Conservation (phyloP, 176 grass and related monocot genomes). For the Aechmea fasciata region DNA sequence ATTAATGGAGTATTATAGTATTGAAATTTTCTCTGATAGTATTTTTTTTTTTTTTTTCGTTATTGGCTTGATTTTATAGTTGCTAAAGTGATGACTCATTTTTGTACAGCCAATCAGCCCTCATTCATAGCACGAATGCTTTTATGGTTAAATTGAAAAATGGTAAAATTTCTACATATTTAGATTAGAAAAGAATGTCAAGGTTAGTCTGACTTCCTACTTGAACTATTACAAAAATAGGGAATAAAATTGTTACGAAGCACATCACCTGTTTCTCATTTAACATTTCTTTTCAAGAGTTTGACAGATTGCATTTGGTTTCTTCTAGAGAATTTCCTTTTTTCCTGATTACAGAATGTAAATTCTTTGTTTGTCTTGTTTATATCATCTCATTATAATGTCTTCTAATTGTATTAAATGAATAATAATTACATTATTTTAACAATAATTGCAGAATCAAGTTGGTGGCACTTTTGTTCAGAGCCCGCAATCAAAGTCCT, state of each 20-base stretch:
- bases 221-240: not conserved
- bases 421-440: conserved; percentile 1
- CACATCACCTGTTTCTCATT: not conserved
- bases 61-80: too few species aligned
- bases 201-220: not conserved
- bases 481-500: conserved; percentile 63
- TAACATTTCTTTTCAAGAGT: not conserved
- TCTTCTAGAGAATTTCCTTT: not conserved
- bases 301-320: not conserved
- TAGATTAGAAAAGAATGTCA: not conserved
- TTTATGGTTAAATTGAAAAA: not conserved
- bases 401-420: conserved; percentile 25
- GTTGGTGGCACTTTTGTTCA: conserved; percentile 44
- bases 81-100: too few species aligned
- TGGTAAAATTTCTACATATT: not conserved
- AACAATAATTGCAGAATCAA: conserved; percentile 42
- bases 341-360: not conserved
- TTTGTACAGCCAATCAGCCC: too few species aligned
- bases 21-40: too few species aligned
- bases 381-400: conserved; percentile 18
- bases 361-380: not conserved
- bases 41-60: too few species aligned
- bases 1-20: too few species aligned
- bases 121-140: too few species aligned
- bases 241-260: not conserved